Evolutionary conservation across 163 green algal species (phyloP), one percentile per base, ranked within the genome.

Genomic region (Coccomyxa subellipsoidea): DNA sequence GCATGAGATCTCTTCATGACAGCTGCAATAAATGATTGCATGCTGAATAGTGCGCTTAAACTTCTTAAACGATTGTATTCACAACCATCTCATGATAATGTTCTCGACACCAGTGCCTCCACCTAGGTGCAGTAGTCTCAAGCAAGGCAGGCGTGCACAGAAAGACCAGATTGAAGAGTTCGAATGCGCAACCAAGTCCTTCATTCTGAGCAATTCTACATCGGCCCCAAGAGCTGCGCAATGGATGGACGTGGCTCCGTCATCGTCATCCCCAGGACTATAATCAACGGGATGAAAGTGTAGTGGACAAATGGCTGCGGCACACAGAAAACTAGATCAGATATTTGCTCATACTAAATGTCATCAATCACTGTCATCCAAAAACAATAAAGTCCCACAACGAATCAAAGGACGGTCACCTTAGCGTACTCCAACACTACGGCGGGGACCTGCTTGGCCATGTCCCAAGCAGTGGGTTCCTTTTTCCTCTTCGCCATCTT

Each of bases 261-360:
- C 32, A 38, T 47, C 10, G 70, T 77, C 70, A 77, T 77, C 27
- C 70, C 70, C 9, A 77, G 70, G 32, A 77, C 70, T 25, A 77
- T 77, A 23, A 77, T 77, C 1, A 77, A 32, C 25, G 70, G 70
- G 15, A 77, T 77, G 70, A 77, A 77, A 23, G 70, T 77, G 25
- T 77, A 77, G 6, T 77, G 70, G 32, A 77, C 70, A 32, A 77
- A 9, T 23, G 70, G 70, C 70, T 77, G 70, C 70, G 32, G 1
- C 32, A 38, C 5, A 34, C 70, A 77, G n/a, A 31, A 15, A 2
- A 38, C 70, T 32, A 10, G 0, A 40, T 77, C 32, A 73, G 15
- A 34, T 73, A 8, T 6, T 73, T 18, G 21, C 1, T 34, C 1
- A 73, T 37, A 73, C 0, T 9, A 3, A 38, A 73, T 38, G 8